Evolutionary conservation across 257 asterid species (phyloP).

Genomic region (Coffea canephora): DNA sequence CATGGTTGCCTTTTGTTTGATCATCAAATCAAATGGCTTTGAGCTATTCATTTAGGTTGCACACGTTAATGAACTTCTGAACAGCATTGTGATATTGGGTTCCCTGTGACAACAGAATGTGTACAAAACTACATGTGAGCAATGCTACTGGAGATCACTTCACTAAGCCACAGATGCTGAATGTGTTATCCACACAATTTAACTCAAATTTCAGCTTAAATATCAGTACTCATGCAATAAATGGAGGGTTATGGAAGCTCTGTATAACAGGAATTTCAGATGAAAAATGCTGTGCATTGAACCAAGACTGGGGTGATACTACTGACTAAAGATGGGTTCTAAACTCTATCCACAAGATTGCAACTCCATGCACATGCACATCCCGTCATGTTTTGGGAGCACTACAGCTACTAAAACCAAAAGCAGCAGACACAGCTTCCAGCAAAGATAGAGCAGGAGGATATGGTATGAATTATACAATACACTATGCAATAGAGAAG

Average conservation of each 20-base stretch:
- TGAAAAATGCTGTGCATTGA: background rate
- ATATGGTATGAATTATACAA: background rate
- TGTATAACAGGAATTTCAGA: background rate
- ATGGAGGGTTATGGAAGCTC: background rate
- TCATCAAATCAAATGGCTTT: constrained; percentile 6
- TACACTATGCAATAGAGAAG: background rate
- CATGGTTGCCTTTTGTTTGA: constrained; percentile 6
- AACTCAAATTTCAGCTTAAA: background rate
- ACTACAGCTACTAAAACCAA: background rate
- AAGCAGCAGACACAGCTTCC: constrained; percentile 13
- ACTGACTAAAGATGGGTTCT: constrained; percentile 9
- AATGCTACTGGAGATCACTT: background rate
- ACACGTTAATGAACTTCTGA: constrained; percentile 80
- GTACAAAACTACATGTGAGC: background rate
- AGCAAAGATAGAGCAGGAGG: background rate
- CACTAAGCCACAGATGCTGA: background rate
- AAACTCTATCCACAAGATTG: constrained; percentile 11
- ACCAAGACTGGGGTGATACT: background rate
- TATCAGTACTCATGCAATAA: too few relatives aligned
- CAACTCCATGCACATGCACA: constrained; percentile 5
- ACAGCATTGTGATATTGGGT: constrained; percentile 91
- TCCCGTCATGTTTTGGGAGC: constrained; percentile 6
- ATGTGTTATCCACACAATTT: background rate
- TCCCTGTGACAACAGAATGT: constrained; percentile 50
- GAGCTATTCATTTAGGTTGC: constrained; percentile 66